Evolutionary conservation across 352 stramenopile genomes (phyloP).

Genomic region (Blastocystis sp.): DNA sequence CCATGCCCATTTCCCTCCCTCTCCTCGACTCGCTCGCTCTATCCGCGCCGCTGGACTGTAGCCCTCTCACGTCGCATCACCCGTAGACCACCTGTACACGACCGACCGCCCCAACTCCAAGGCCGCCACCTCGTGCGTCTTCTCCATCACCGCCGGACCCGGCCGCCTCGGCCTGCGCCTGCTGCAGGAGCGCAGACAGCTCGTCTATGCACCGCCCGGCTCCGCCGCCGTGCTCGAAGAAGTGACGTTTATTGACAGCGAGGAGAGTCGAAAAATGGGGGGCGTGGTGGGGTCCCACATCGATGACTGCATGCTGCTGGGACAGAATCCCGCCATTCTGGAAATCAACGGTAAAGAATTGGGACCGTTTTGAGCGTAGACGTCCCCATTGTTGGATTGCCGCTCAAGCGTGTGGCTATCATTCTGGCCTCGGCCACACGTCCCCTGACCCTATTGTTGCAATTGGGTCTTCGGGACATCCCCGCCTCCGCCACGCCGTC

Average conservation of each 20-base stretch:
- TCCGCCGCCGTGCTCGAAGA: background rate
- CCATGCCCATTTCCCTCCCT: background rate
- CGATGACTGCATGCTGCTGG: constrained; percentile 12
- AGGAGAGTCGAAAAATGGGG: background rate
- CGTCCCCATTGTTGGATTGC: constrained; percentile 37
- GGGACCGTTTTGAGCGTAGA: background rate
- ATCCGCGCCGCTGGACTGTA: constrained; percentile 12
- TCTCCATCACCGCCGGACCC: constrained; percentile 16
- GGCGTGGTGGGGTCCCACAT: constrained; percentile 22
- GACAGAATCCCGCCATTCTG: constrained; percentile 35
- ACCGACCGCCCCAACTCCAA: constrained; percentile 41
- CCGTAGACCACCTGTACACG: constrained; percentile 1
- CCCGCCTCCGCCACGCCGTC: background rate
- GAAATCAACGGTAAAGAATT: constrained; percentile 18
- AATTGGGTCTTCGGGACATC: constrained; percentile 44
- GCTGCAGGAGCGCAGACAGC: constrained; percentile 1
- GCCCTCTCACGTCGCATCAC: background rate
- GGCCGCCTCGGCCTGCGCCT: constrained; percentile 7
- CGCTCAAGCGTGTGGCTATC: constrained; percentile 24
- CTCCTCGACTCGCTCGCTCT: background rate
- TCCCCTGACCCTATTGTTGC: constrained; percentile 45
- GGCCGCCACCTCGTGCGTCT: background rate
- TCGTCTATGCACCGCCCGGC: constrained; percentile 3
- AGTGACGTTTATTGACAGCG: constrained; percentile 1
- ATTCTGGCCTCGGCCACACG: constrained; percentile 36